These are phyloP conservation scores for Tetrahymena borealis DNA, from an alignment of 73 alveolate species.

Conservation along the genomic window DNA sequence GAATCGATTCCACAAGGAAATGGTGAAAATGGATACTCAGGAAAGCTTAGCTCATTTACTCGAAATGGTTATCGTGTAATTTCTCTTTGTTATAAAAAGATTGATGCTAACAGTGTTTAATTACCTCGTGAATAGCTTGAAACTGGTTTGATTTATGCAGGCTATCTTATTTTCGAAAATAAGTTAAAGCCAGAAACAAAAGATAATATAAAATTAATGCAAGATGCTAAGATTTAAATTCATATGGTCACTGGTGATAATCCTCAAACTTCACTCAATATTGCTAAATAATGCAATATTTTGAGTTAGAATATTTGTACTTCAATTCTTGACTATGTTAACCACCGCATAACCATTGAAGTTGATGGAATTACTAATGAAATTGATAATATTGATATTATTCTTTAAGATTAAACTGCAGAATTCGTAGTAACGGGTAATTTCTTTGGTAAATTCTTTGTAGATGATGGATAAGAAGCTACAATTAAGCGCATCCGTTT, in stretches of 20 bases:
- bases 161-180: constrained; percentile 71
- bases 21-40: constrained; percentile 62
- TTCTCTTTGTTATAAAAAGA: constrained; percentile 9
- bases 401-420: background rate
- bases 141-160: constrained; percentile 58
- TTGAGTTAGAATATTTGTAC: background rate
- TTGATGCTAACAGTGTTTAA: constrained; percentile 40
- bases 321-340: background rate
- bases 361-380: background rate
- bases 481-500: background rate
- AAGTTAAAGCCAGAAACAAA: constrained; percentile 68
- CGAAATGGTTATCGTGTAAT: constrained; percentile 66
- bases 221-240: constrained; percentile 13
- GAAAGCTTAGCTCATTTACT: constrained; percentile 64
- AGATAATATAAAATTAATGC: background rate
- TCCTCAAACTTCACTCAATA: constrained; percentile 44
- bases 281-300: constrained; percentile 18
- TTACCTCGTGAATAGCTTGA: constrained; percentile 64
- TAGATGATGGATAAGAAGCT: background rate
- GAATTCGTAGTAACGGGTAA: constrained; percentile 15
- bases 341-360: background rate
- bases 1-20: constrained; percentile 58
- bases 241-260: constrained; percentile 60
- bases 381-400: background rate
- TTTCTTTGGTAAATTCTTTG: constrained; percentile 6